A percentile compares a stretch with the other conserved stretches of the same genome.
Evolutionary conservation across 495 filamentous ascomycete genomes (phyloP).

Genomic region (Rostrohypoxylon terebratum): DNA sequence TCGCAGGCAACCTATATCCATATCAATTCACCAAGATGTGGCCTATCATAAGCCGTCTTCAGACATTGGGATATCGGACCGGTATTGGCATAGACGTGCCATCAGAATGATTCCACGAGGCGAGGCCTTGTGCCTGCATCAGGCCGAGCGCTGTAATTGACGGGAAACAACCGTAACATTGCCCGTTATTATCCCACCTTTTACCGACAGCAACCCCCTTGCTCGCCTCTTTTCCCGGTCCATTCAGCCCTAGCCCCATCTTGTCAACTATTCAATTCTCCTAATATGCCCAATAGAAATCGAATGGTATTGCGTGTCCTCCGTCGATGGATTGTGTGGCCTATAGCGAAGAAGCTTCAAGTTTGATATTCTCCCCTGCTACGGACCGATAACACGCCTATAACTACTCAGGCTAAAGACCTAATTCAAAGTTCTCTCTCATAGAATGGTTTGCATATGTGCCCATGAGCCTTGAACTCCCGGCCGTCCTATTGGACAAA

Average conservation of each 20-base stretch:
- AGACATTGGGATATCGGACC: constrained; percentile 21
- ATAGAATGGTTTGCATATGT: constrained; percentile 24
- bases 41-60: not conserved
- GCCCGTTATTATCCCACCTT: constrained; percentile 38
- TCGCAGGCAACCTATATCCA: not conserved
- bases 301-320: constrained; percentile 38
- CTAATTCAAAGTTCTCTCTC: constrained; percentile 27
- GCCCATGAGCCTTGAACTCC: constrained; percentile 19
- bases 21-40: not conserved
- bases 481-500: constrained; percentile 25
- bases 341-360: constrained; percentile 9
- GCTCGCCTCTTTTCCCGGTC: constrained; percentile 38
- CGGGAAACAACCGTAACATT: constrained; percentile 43
- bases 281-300: constrained; percentile 27
- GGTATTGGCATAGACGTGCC: constrained; percentile 22
- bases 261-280: constrained; percentile 16
- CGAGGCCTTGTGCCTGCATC: constrained; percentile 38
- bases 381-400: constrained; percentile 37
- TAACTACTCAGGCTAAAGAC: constrained; percentile 42
- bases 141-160: constrained; percentile 43
- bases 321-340: constrained; percentile 13
- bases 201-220: constrained; percentile 41
- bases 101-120: constrained; percentile 22
- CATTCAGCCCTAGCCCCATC: constrained; percentile 34
- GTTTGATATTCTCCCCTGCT: constrained; percentile 19